Percentiles rank a stretch among this genome's conserved stretches.
Evolutionary conservation across 208 protist genomes (phyloP).

Genomic region (Trichomonas gallinae): DNA sequence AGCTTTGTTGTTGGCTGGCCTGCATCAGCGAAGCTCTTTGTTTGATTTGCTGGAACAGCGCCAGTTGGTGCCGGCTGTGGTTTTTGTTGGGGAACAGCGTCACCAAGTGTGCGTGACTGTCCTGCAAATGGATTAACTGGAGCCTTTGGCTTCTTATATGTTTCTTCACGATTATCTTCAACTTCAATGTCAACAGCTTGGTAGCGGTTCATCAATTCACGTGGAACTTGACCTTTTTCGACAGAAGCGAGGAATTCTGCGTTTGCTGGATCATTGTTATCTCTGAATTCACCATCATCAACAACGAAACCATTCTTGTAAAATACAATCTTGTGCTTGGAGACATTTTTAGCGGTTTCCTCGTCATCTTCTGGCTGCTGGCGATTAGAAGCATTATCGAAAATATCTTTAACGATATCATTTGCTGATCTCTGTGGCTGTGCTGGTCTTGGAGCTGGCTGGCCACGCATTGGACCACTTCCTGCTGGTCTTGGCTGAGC

Average conservation of each 20-base stretch:
- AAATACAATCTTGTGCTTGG: neutral
- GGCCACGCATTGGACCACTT: neutral
- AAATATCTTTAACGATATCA: neutral
- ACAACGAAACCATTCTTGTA: slow-evolving; percentile 2
- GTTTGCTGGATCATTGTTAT: neutral
- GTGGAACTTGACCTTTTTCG: neutral
- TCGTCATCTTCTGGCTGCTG: neutral
- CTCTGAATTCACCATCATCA: neutral
- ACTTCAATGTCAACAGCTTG: neutral
- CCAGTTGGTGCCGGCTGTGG: neutral
- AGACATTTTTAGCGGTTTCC: neutral
- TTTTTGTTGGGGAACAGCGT: neutral
- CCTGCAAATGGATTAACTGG: neutral
- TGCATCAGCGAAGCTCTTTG: neutral
- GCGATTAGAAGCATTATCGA: neutral
- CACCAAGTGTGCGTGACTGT: neutral
- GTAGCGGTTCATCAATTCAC: neutral
- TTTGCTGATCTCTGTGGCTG: neutral
- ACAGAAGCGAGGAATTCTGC: neutral
- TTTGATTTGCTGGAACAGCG: neutral
- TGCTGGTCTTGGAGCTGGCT: neutral
- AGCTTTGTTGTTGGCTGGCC: neutral
- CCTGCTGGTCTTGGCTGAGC: neutral
- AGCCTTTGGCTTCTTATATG: neutral
- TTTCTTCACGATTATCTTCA: neutral